Base-by-base conservation (phyloP, 148 eudicot genomes). In the Arctostaphylos glauca region DNA sequence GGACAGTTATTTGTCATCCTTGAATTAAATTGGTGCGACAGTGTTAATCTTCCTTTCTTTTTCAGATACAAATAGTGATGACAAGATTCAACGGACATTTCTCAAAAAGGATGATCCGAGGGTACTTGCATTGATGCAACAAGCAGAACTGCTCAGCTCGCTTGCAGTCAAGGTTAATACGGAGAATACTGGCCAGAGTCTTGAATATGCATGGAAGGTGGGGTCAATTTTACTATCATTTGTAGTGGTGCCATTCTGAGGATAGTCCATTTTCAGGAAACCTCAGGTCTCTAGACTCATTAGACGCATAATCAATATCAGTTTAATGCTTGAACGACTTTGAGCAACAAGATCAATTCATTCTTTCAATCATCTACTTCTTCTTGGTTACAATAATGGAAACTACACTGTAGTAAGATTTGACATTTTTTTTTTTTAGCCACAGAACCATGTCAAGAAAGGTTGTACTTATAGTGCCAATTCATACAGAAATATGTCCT, bases 171-270 rank as follows among this genome's bases (percentile, higher is more conserved):
- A 93, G 91, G 97, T 94, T 62, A 94, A 91, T 81, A 81, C 84
- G 78, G 98, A 94, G 81, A 91, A 89, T 73, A 87, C 93, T 18
- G 94, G 89, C 23, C 92, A 93, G 81, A 96, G 96, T 83, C 91
- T 93, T 79, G 97, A 96, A 88, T 89, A 83, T 96, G 98, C 99
- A 81, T 94, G 98, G 93, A 91, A 92, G 92, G 99, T 96, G 86
- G 18, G 77, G 15, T 59, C 6, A 3, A 15, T 19, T 74, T 52
- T 58, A 41, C 5, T 70, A 43, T 44, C 46, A 23, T 46, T 3
- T 56, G 8, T 47, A 58, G 18, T 21, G 7, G 47, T 80, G 58
- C 68, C 19, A 19, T 16, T 72, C 78, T 41, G 41, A 38, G 52
- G 41, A 43, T 54, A 1, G 52, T 71, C 64, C 62, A 41, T 81